A percentile compares a stretch with the other conserved stretches of the same genome.
Evolutionary conservation across 805 yeast genomes (phyloP).

Genomic region (Scheffersomyces coipomensis): DNA sequence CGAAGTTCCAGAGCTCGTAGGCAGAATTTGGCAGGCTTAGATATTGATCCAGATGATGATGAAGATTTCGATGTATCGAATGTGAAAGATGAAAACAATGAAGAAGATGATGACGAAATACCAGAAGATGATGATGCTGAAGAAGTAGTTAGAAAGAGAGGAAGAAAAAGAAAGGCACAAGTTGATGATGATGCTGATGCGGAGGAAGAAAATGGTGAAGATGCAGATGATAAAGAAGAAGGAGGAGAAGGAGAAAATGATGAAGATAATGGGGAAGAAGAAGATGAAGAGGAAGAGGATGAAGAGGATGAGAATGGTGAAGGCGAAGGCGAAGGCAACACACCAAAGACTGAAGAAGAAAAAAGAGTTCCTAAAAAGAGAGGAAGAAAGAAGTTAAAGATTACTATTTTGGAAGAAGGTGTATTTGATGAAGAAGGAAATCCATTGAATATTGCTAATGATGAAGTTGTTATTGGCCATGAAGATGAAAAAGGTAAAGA

Average conservation of each 20-base stretch:
- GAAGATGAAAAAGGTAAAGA: conserved; percentile 77
- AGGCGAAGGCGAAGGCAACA: conserved; percentile 13
- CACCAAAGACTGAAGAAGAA: conserved; percentile 2
- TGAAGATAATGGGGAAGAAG: conserved; percentile 21
- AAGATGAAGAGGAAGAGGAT: conserved; percentile 18
- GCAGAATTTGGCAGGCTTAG: conserved; percentile 1
- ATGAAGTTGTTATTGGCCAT: conserved; percentile 70
- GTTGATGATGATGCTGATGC: conserved; percentile 18
- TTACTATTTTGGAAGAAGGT: conserved; percentile 37
- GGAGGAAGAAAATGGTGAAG: conserved; percentile 14
- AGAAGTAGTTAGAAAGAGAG: conserved; percentile 12
- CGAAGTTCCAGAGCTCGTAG: not conserved
- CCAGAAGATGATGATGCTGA: conserved; percentile 21
- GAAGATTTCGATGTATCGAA: conserved; percentile 4
- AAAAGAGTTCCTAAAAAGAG: conserved; percentile 35
- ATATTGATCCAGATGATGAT: conserved; percentile 23
- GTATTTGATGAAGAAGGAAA: conserved; percentile 67
- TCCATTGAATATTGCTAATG: conserved; percentile 61
- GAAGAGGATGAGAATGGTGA: conserved; percentile 10
- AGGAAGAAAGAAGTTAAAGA: conserved; percentile 42
- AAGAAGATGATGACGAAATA: conserved; percentile 16
- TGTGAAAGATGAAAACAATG: conserved; percentile 11
- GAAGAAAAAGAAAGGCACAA: conserved; percentile 10
- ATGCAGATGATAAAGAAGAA: conserved; percentile 20
- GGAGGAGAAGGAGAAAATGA: conserved; percentile 16